These are phyloP conservation scores for Aschersonia sp. DNA, from an alignment of 2,329 filamentous ascomycete species.

Conservation along the genomic window DNA sequence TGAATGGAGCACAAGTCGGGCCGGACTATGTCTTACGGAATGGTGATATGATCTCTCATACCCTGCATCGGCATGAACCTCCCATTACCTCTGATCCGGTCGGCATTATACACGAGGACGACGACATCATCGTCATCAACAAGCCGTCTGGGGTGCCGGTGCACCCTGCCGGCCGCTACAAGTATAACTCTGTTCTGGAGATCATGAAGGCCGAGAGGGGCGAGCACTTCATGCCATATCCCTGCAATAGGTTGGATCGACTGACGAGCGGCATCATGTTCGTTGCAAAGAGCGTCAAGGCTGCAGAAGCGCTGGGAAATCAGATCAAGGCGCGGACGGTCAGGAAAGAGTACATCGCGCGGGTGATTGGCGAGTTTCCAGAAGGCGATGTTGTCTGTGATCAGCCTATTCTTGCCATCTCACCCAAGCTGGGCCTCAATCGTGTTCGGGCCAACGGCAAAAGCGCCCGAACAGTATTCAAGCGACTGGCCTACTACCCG, in stretches of 20 bases:
- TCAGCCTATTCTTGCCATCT: conserved; percentile 86
- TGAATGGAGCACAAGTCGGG: conserved; percentile 62
- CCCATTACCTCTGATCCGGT: conserved; percentile 75
- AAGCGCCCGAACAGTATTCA: conserved; percentile 79
- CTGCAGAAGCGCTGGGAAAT: conserved; percentile 60
- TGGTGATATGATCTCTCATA: conserved; percentile 84
- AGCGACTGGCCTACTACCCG: conserved; percentile 82
- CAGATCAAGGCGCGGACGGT: conserved; percentile 73
- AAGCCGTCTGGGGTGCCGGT: conserved; percentile 93
- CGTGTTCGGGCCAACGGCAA: conserved; percentile 90
- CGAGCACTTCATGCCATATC: conserved; percentile 38
- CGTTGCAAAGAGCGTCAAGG: conserved; percentile 71
- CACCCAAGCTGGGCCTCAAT: conserved; percentile 87
- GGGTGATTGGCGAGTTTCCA: conserved; percentile 83
- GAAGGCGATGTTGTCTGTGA: conserved; percentile 86
- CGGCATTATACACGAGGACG: conserved; percentile 75
- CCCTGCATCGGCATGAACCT: conserved; percentile 87
- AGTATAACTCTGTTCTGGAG: conserved; percentile 87
- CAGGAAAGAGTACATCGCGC: conserved; percentile 87
- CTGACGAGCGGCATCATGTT: conserved; percentile 98
- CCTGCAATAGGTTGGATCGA: conserved; percentile 88
- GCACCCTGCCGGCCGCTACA: conserved; percentile 88
- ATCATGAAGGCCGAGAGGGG: conserved; percentile 72
- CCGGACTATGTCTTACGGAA: conserved; percentile 66
- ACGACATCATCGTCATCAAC: conserved; percentile 90